A percentile compares a stretch with the other conserved stretches of the same genome.
phyloP scores from a whole-genome alignment of 345 rosid genomes.

The Trapa bicornis region DNA sequence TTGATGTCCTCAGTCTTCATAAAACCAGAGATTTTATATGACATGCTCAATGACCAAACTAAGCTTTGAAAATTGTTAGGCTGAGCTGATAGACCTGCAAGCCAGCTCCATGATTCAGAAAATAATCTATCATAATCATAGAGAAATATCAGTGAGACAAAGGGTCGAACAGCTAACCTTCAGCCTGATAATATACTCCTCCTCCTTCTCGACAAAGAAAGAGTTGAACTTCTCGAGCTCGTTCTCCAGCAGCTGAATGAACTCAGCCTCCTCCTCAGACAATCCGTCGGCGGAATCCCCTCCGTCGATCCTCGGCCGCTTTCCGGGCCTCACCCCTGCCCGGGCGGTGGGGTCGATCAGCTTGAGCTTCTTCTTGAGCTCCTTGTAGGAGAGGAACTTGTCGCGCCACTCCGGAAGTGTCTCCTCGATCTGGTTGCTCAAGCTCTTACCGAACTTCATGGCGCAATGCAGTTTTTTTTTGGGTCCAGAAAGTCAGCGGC shows the following conservation, averaged over 20 bases:
- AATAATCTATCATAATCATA: too few species aligned
- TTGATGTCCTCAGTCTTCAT: too few species aligned
- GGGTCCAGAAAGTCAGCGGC: too few species aligned
- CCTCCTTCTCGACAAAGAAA: slow-evolving; percentile 91
- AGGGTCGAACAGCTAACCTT: slow-evolving; percentile 32
- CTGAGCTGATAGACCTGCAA: too few species aligned
- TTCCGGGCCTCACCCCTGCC: slow-evolving; percentile 35
- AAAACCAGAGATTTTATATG: too few species aligned
- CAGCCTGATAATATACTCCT: slow-evolving; percentile 79
- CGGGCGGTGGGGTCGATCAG: slow-evolving; percentile 32
- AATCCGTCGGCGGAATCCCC: slow-evolving; percentile 19
- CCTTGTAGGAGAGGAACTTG: slow-evolving; percentile 92
- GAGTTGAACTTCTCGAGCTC: slow-evolving; percentile 87
- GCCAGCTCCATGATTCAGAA: too few species aligned
- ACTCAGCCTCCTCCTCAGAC: slow-evolving; percentile 58
- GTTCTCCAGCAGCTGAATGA: slow-evolving; percentile 50
- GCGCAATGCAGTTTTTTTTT: too few species aligned
- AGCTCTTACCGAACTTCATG: slow-evolving; percentile 93
- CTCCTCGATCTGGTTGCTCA: slow-evolving; percentile 91
- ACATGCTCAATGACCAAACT: too few species aligned
- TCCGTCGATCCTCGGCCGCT: slow-evolving; percentile 38
- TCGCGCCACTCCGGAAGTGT: slow-evolving; percentile 90
- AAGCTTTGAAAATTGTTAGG: too few species aligned
- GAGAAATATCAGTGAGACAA: too few species aligned
- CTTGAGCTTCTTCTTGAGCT: slow-evolving; percentile 76